Conservation (phyloP, 1,139 yeast genomes). For the Scheffersomyces parashehatae region DNA sequence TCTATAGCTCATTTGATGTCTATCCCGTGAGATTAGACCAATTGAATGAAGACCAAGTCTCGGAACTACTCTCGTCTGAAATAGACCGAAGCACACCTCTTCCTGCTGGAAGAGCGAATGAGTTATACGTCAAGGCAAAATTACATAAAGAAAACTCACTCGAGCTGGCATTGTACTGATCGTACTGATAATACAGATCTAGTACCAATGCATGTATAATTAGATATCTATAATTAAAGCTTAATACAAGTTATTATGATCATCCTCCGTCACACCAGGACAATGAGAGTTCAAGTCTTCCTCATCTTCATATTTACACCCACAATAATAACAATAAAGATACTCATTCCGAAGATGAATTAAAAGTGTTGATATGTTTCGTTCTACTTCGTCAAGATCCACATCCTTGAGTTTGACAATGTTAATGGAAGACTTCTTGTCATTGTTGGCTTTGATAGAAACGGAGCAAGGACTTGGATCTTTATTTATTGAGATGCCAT, state of each 20-base stretch:
- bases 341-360: constrained; percentile 34
- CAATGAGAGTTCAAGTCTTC: constrained; percentile 41
- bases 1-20: constrained; percentile 16
- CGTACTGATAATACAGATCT: neutral
- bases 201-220: neutral
- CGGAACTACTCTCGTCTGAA: constrained; percentile 2
- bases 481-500: too few species aligned
- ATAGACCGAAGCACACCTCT: constrained; percentile 23
- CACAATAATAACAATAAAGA: constrained; percentile 52
- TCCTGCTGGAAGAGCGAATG: constrained; percentile 16
- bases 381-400: too few species aligned
- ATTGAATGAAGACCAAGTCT: constrained; percentile 12
- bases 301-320: constrained; percentile 31
- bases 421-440: too few species aligned
- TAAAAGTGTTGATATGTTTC: constrained; percentile 11
- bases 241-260: constrained; percentile 22
- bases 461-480: too few species aligned
- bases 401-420: too few species aligned
- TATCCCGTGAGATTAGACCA: constrained; percentile 20
- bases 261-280: constrained; percentile 46
- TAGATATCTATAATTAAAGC: neutral
- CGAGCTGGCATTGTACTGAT: constrained; percentile 10
- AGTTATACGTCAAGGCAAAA: constrained; percentile 16
- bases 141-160: constrained; percentile 15
- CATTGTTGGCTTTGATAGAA: too few species aligned